Base-by-base conservation (phyloP, 2,329 filamentous ascomycete genomes). In the Tolypocladium amazonense region DNA sequence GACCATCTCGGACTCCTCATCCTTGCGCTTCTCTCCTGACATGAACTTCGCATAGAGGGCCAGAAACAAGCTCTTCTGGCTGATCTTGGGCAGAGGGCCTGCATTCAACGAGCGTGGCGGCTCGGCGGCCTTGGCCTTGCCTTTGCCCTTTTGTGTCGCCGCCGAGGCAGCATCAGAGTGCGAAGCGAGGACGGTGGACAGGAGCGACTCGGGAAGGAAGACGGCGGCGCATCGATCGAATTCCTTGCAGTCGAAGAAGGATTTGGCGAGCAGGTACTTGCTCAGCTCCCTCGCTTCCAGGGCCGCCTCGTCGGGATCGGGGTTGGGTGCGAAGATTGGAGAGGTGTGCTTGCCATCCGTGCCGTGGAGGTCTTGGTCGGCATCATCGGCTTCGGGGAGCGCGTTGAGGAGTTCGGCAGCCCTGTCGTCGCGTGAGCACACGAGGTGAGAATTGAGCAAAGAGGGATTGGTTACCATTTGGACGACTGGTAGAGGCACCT, bases 1-100 rank as follows among this genome's bases (percentile, higher is more conserved):
- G 57, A 99, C 90, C 89, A 97, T 97, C 75, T 99, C 94, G 27
- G 90, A 91, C 60, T 97, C 93, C 73, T 99, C 94, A 67, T 96
- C 90, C 73, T 93, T 96, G 64, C 90, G 86, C 79, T 97, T 97
- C 78, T 99, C 94, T 1, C 94, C 94, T 0, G 92, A 89, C 64
- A 97, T 84, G 70, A 92, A 92, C 70, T 93, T 95, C 53, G 94
- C 90, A 69, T 99, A 99, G 4, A 97, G 78, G 0, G 92, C 89
- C 14, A 99, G 80, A 69, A 99, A 99, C 25, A 97, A 75, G 58
- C 93, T 92, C 75, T 93, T 95, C 72, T 97, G 92, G 70, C 92
- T 97, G 57, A 97, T 71, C 58, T 74, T 76, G 2, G 84, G 84
- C 20, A 86, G 67, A 2, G 69, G 64, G 8, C 69, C 65, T 5